Conservation (phyloP, 768 basidiomycete species). For the Gelatoporia subvermispora region DNA sequence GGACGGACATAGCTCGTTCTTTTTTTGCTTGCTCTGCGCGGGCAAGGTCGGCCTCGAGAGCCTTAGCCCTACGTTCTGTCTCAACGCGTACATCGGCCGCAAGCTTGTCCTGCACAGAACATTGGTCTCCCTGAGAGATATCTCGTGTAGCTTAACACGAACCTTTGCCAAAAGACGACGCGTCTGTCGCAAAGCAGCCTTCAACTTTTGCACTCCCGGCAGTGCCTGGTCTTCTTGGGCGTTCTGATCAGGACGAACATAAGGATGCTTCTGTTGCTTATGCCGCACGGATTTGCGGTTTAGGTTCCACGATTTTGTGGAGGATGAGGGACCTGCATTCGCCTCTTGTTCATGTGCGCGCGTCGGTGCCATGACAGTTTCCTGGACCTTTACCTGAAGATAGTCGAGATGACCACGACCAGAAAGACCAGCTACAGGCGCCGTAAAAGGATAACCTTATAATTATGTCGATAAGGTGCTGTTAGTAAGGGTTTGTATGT, state of each 20-base stretch:
- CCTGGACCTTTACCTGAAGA: too few relatives aligned
- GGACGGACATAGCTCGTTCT: slow-evolving; percentile 67
- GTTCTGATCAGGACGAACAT: neutral
- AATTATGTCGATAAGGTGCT: too few relatives aligned
- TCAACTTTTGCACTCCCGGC: slow-evolving; percentile 83
- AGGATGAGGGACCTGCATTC: too few relatives aligned
- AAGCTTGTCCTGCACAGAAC: slow-evolving; percentile 56
- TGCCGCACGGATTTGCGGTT: too few relatives aligned
- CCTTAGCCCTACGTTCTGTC: slow-evolving; percentile 73
- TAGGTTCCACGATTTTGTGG: too few relatives aligned
- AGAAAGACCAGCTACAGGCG: too few relatives aligned
- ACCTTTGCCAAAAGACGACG: slow-evolving; percentile 80
- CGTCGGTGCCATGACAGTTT: too few relatives aligned
- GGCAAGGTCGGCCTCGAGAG: slow-evolving; percentile 69
- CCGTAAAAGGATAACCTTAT: too few relatives aligned
- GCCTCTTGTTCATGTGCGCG: too few relatives aligned
- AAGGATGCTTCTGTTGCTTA: too few relatives aligned
- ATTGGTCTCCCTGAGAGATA: neutral
- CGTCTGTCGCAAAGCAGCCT: slow-evolving; percentile 79
- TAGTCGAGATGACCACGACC: too few relatives aligned
- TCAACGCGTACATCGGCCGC: slow-evolving; percentile 81
- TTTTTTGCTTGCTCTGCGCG: slow-evolving; percentile 58
- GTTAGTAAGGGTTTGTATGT: too few relatives aligned
- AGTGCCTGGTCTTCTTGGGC: slow-evolving; percentile 12
- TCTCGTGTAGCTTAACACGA: slow-evolving; percentile 8